A percentile compares a stretch with the other conserved stretches of the same genome.
phyloP scores from a whole-genome alignment of 139 green algal species.

The Auxenochlorella pyrenoidosa region DNA sequence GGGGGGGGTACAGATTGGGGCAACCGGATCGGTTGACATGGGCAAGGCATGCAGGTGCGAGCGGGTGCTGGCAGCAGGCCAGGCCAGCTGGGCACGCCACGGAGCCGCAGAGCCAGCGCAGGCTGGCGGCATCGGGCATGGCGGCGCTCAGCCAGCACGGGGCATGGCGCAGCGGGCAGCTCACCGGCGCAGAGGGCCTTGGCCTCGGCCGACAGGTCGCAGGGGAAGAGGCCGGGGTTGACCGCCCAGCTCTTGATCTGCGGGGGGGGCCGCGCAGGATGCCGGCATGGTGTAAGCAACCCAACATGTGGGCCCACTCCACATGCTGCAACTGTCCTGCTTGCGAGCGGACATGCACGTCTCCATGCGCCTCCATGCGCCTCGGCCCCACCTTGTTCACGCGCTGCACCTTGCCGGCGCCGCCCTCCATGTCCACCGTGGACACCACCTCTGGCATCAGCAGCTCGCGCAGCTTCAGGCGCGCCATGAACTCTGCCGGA shows the following conservation, averaged over 20 bases:
- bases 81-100: too few species aligned
- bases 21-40: too few species aligned
- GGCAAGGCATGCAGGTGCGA: too few species aligned
- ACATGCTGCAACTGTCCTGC: too few species aligned
- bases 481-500: constrained; percentile 82
- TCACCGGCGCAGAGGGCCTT: constrained; percentile 17
- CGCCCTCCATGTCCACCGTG: constrained; percentile 47
- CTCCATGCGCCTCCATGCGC: too few species aligned
- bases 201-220: constrained; percentile 68
- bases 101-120: too few species aligned
- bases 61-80: too few species aligned
- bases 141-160: too few species aligned
- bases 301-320: too few species aligned
- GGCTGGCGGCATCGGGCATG: too few species aligned
- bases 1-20: too few species aligned
- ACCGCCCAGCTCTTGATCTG: constrained; percentile 66
- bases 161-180: not conserved
- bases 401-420: constrained; percentile 10
- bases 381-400: constrained; percentile 19
- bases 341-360: too few species aligned
- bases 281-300: not conserved
- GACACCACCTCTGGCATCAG: constrained; percentile 86
- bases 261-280: not conserved
- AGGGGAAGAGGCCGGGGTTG: constrained; percentile 86
- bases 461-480: constrained; percentile 93